These are phyloP conservation scores for Raffaelea ambrosiae DNA, from an alignment of 2,329 filamentous ascomycete species.

Conservation along the genomic window DNA sequence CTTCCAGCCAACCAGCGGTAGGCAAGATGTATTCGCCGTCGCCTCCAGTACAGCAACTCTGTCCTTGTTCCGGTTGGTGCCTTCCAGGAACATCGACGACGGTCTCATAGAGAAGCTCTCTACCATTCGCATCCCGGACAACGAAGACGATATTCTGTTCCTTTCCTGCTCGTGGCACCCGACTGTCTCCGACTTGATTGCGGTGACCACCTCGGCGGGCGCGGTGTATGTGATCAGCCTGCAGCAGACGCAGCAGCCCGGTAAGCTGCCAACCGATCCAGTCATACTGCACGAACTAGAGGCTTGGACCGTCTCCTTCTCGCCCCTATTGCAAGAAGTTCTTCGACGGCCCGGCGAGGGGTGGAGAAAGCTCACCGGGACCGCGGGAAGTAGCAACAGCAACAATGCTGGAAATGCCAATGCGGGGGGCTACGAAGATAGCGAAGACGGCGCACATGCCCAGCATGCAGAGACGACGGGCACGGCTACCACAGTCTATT, in stretches of 20 bases:
- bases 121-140: slow-evolving; percentile 36
- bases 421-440: no score
- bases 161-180: slow-evolving; percentile 71
- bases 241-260: slow-evolving; percentile 30
- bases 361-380: neutral
- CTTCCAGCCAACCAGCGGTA: slow-evolving; percentile 51
- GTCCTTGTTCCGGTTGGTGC: slow-evolving; percentile 51
- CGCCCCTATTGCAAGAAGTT: slow-evolving; percentile 16
- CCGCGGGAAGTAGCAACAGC: no score
- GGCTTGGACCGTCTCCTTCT: slow-evolving; percentile 65
- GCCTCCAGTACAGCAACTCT: slow-evolving; percentile 71
- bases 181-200: slow-evolving; percentile 42
- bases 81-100: slow-evolving; percentile 17
- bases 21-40: slow-evolving; percentile 53
- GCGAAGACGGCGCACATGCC: no score
- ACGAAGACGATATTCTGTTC: slow-evolving; percentile 54
- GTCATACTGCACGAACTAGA: slow-evolving; percentile 50
- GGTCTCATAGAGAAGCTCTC: slow-evolving; percentile 29
- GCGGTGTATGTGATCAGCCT: slow-evolving; percentile 48
- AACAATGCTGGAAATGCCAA: no score
- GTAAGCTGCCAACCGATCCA: slow-evolving; percentile 23
- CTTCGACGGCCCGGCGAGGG: neutral
- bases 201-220: slow-evolving; percentile 63
- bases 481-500: slow-evolving; percentile 40
- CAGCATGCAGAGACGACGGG: no score